Base-by-base conservation (phyloP, 495 filamentous ascomycete genomes). In the Clavariopsis aquatica region DNA sequence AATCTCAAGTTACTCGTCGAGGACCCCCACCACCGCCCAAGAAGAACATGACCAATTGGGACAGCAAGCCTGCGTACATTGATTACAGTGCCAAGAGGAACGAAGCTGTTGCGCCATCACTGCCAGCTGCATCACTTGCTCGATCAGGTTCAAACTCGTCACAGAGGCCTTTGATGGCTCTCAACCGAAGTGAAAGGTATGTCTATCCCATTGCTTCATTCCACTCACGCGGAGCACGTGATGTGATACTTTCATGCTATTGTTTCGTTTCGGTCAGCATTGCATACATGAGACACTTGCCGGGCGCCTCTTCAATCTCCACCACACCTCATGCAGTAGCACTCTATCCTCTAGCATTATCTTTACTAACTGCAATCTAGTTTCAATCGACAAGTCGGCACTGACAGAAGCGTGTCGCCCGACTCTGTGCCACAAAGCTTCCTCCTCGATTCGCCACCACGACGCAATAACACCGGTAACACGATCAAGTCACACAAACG, bases 101-200 rank as follows among this genome's bases (percentile, higher is more conserved):
- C 7, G 36, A 49, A 7, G 22, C 58, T 4, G 51, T 64, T 41
- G 51, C 60, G 4, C 52, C 59, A 59, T 62, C 62, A 38, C 57
- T 26, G 15, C 12, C 49, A 56, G 52, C 43, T 0, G 45, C 53
- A 23, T 19, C 61, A 28, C 17, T 68, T 19, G 41, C 58, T 52
- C 63, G 68, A 47, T 36, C 63, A 7, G 64, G 28, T 12, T 70
- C 68, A 6, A 26, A n/a, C 26, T 70, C 67, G 5, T 70, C 68
- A 27, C 64, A 66, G 34, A 52, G 64, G 20, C 63, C 68, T 5
- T 31, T 70, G 31, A 70, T 66, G 58, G 62, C 55, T 29, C 68
- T 38, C 19, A 19, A 31, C 20, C 68, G 64, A 28, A 67, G 36
- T 36, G 38, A 47, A 49, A 66, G 57, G 66, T 69, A 65, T 24